Evolutionary conservation across 202 grass and related monocot genomes (phyloP).

Genomic region (Hordeum pubiflorum): DNA sequence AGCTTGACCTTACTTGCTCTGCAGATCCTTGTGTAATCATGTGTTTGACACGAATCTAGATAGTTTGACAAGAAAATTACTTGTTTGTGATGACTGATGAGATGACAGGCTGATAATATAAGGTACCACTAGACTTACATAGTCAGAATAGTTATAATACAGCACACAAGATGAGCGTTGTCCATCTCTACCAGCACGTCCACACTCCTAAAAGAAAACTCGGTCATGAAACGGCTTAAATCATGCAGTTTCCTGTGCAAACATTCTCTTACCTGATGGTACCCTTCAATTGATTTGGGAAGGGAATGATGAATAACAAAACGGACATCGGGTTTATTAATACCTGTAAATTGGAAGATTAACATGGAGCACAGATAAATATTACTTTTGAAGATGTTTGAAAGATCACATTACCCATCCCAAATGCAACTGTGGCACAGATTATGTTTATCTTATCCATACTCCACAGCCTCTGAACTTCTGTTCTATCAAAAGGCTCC

Average conservation of each 20-base stretch:
- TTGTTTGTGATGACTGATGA: constrained; percentile 18
- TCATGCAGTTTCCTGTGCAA: constrained; percentile 9
- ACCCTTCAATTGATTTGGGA: constrained; percentile 98
- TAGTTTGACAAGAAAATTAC: constrained; percentile 24
- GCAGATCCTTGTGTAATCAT: constrained; percentile 83
- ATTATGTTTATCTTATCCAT: constrained; percentile 87
- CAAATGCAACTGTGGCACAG: constrained; percentile 97
- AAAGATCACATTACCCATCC: constrained; percentile 79
- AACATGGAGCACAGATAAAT: constrained; percentile 24
- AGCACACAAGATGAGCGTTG: constrained; percentile 67
- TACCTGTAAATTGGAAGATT: constrained; percentile 51
- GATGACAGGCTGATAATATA: not conserved
- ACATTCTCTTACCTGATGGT: constrained; percentile 67
- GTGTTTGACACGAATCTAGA: constrained; percentile 69
- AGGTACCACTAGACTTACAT: constrained; percentile 59
- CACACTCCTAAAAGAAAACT: constrained; percentile 64
- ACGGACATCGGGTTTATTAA: constrained; percentile 97
- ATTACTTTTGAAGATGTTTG: constrained; percentile 16
- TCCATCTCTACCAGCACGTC: constrained; percentile 85
- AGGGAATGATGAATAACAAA: constrained; percentile 99
- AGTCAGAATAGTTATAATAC: constrained; percentile 92
- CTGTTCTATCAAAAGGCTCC: constrained; percentile 63
- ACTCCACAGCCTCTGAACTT: constrained; percentile 74
- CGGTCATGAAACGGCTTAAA: constrained; percentile 3
- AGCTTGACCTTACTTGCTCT: constrained; percentile 45